phyloP scores from a whole-genome alignment of 2,329 filamentous ascomycete genomes.

The Pestalotiopsis sp. region DNA sequence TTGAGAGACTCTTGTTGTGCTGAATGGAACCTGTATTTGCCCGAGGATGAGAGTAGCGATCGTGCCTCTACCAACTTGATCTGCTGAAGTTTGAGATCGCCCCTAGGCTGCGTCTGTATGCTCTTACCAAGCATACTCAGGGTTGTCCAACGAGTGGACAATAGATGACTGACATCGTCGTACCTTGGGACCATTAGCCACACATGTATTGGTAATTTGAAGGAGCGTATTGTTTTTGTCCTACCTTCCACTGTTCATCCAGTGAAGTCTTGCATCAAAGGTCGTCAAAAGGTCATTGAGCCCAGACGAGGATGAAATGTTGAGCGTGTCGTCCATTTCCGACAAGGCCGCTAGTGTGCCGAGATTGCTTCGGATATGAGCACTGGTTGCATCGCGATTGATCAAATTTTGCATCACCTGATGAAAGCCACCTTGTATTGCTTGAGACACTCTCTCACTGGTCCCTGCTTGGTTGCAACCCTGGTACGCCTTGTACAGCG shows the following conservation, averaged over 20 bases:
- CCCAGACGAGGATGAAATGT: constrained; percentile 59
- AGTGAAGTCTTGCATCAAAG: constrained; percentile 68
- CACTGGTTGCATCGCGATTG: constrained; percentile 49
- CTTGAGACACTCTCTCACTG: constrained; percentile 50
- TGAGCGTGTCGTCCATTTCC: constrained; percentile 79
- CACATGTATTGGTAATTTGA: not conserved
- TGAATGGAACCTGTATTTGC: constrained; percentile 76
- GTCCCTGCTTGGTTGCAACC: constrained; percentile 70
- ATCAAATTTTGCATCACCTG: constrained; percentile 61
- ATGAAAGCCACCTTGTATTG: constrained; percentile 65
- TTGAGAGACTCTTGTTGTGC: constrained; percentile 86
- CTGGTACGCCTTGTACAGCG: constrained; percentile 80
- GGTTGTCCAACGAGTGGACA: constrained; percentile 81
- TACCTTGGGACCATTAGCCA: constrained; percentile 52
- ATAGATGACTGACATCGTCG: constrained; percentile 75
- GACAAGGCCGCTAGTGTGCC: constrained; percentile 71
- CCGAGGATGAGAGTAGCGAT: constrained; percentile 74
- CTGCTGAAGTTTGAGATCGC: constrained; percentile 63
- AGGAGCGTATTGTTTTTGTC: constrained; percentile 26
- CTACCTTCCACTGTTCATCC: constrained; percentile 84
- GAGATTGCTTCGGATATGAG: constrained; percentile 55
- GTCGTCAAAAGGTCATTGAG: constrained; percentile 62
- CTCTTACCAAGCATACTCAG: constrained; percentile 79
- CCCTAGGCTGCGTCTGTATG: constrained; percentile 58
- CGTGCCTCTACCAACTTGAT: constrained; percentile 74